Conservation (phyloP, 1,139 yeast species). For the Blastobotrys elegans region DNA sequence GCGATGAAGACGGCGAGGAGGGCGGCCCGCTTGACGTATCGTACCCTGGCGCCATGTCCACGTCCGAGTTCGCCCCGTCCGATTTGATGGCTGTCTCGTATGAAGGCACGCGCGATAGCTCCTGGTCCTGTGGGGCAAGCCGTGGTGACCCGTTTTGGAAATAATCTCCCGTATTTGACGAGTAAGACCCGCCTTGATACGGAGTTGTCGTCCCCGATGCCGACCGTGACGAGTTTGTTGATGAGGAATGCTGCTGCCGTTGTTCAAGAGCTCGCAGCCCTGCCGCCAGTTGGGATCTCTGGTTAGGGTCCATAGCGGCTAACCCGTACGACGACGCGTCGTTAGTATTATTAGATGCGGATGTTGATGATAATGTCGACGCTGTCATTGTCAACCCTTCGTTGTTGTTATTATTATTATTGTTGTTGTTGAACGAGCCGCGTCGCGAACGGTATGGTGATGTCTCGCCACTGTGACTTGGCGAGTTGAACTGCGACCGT, state of each 20-base stretch:
- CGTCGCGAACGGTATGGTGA: conserved; percentile 32
- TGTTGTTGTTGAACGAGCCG: conserved; percentile 30
- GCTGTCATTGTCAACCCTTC: background rate
- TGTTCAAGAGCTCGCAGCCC: conserved; percentile 30
- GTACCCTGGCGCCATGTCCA: conserved; percentile 32
- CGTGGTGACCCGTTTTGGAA: background rate
- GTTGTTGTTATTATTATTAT: too few species aligned
- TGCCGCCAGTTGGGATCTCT: conserved; percentile 29
- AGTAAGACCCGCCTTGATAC: conserved; percentile 4
- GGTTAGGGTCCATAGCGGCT: conserved; percentile 28
- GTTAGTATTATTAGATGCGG: background rate
- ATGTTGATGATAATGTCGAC: background rate
- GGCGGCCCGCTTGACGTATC: conserved; percentile 1
- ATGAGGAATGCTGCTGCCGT: conserved; percentile 18
- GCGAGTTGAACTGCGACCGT: conserved; percentile 47
- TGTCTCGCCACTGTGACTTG: conserved; percentile 46
- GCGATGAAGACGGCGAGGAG: too few species aligned
- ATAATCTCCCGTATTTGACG: background rate
- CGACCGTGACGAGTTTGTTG: conserved; percentile 16
- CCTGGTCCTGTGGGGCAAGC: conserved; percentile 26
- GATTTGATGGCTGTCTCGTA: conserved; percentile 60
- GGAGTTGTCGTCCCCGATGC: conserved; percentile 30
- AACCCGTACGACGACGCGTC: conserved; percentile 24
- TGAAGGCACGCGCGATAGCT: conserved; percentile 70
- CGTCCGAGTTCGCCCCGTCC: conserved; percentile 19